phyloP scores from a whole-genome alignment of 2,329 filamentous ascomycete species.

The Diaporthe batatas region DNA sequence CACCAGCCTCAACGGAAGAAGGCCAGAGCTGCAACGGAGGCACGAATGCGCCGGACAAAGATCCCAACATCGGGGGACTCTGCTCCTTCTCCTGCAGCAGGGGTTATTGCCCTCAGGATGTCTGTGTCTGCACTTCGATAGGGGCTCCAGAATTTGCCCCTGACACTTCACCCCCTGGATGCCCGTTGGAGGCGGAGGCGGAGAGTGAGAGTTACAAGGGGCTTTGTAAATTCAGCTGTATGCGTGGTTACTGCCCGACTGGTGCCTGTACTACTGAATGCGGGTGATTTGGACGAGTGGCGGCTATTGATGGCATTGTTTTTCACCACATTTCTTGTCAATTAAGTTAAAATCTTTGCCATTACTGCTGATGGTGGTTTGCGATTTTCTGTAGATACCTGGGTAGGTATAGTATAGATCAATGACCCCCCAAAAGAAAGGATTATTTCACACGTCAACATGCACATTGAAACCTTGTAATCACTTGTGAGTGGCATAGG shows the following conservation, averaged over 20 bases:
- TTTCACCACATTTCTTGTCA: background rate
- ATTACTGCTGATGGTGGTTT: background rate
- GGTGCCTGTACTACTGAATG: slow-evolving; percentile 48
- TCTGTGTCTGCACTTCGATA: slow-evolving; percentile 43
- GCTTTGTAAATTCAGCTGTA: slow-evolving; percentile 61
- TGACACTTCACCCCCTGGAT: slow-evolving; percentile 49
- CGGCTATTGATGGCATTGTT: background rate
- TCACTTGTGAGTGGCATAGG: background rate
- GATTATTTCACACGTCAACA: background rate
- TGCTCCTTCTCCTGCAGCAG: slow-evolving; percentile 44
- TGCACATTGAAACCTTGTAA: background rate
- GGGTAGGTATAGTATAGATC: background rate
- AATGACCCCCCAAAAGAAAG: too few species aligned
- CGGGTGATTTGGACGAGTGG: background rate
- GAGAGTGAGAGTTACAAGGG: slow-evolving; percentile 56
- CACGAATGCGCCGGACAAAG: slow-evolving; percentile 35
- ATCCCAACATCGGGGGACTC: slow-evolving; percentile 43
- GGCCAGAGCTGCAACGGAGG: slow-evolving; percentile 42
- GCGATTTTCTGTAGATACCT: background rate
- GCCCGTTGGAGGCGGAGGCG: slow-evolving; percentile 51
- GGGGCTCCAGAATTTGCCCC: slow-evolving; percentile 42
- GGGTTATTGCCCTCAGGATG: slow-evolving; percentile 43
- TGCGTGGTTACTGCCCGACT: slow-evolving; percentile 60
- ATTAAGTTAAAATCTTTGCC: background rate
- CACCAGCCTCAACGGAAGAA: slow-evolving; percentile 18